These are phyloP conservation scores for Cymbopogon flexuosus DNA, from an alignment of 202 grass and related monocot genomes.

Conservation along the genomic window DNA sequence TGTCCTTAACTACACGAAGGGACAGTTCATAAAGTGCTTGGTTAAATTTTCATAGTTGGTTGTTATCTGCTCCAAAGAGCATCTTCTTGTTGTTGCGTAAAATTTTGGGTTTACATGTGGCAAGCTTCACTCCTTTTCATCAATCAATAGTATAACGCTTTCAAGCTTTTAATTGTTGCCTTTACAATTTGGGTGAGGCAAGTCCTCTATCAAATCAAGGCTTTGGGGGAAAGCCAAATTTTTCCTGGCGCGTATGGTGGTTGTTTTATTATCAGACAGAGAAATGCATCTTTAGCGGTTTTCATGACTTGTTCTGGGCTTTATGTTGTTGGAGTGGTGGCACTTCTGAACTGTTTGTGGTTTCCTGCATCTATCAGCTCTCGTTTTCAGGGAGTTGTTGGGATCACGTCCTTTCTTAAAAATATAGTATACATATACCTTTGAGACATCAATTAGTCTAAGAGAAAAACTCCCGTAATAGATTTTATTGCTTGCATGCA, in stretches of 20 bases:
- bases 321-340: slow-evolving; percentile 14
- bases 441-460: neutral
- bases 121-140: neutral
- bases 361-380: slow-evolving; percentile 30
- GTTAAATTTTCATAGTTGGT: slow-evolving; percentile 29
- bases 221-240: neutral
- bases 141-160: neutral
- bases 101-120: neutral
- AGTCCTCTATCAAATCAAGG: slow-evolving; percentile 5
- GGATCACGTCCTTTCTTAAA: slow-evolving; percentile 12
- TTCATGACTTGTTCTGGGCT: neutral
- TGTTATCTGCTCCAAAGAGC: slow-evolving; percentile 1
- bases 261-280: neutral
- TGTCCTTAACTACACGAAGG: slow-evolving; percentile 21
- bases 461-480: slow-evolving; percentile 12
- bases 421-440: neutral
- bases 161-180: neutral
- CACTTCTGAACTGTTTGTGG: slow-evolving; percentile 21
- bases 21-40: slow-evolving; percentile 25
- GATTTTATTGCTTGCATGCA: neutral
- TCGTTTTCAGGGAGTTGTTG: slow-evolving; percentile 36
- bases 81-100: slow-evolving; percentile 17
- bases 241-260: neutral
- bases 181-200: neutral
- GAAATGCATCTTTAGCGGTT: neutral